Percentiles rank a stretch among this genome's conserved stretches.
These are phyloP conservation scores for Boletus rubropictus DNA, from an alignment of 768 basidiomycete species.

Conservation along the genomic window DNA sequence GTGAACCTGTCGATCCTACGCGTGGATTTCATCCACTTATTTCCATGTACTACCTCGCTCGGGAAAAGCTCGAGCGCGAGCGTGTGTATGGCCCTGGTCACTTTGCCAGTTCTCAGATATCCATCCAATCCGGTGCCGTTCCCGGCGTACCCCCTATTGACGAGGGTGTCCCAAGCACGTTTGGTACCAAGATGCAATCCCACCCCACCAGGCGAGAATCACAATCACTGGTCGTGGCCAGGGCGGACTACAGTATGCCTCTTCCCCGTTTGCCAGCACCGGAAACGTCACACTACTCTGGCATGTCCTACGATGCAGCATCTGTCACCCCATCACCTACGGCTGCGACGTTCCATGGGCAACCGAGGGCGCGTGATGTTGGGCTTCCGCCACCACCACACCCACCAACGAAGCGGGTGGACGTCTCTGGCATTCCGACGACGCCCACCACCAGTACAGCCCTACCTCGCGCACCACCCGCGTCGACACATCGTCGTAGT, in stretches of 20 bases:
- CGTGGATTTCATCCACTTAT: slow-evolving; percentile 91
- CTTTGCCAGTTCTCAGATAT: slow-evolving; percentile 89
- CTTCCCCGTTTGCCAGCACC: slow-evolving; percentile 78
- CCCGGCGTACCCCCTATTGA: slow-evolving; percentile 17
- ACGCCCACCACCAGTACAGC: slow-evolving; percentile 28
- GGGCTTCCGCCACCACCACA: slow-evolving; percentile 40
- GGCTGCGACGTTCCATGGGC: slow-evolving; percentile 48
- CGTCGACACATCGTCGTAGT: slow-evolving; percentile 73
- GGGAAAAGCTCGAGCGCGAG: slow-evolving; percentile 94
- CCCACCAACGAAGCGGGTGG: slow-evolving; percentile 26
- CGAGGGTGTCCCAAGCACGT: slow-evolving; percentile 13
- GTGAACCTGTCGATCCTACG: slow-evolving; percentile 72
- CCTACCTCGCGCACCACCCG: slow-evolving; percentile 65
- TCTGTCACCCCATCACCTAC: slow-evolving; percentile 50
- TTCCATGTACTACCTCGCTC: slow-evolving; percentile 92
- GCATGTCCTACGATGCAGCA: slow-evolving; percentile 68
- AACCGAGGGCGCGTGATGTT: slow-evolving; percentile 63
- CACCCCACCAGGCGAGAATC: slow-evolving; percentile 31
- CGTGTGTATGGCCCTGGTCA: slow-evolving; percentile 88
- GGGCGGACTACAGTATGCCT: slow-evolving; percentile 77
- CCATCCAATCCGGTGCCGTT: slow-evolving; percentile 37
- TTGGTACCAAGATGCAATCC: slow-evolving; percentile 27
- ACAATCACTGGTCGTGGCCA: slow-evolving; percentile 23
- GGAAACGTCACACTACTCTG: slow-evolving; percentile 74
- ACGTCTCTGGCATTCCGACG: slow-evolving; percentile 18